Percentiles rank a stretch among this genome's conserved stretches.
phyloP scores from a whole-genome alignment of 352 stramenopile species.

The Peronospora belbahrii region DNA sequence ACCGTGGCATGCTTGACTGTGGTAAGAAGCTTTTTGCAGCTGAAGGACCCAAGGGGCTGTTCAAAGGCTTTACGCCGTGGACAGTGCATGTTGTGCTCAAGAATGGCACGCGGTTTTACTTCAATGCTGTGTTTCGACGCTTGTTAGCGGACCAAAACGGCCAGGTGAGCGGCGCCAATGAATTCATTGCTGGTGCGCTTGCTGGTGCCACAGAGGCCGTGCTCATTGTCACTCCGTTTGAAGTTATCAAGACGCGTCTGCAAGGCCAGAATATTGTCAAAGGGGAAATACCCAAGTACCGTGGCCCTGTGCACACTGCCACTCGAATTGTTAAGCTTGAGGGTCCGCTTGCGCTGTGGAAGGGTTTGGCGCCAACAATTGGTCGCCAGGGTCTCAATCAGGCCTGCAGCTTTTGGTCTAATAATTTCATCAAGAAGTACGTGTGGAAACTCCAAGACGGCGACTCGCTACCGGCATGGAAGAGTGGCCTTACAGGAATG shows the following conservation, averaged over 20 bases:
- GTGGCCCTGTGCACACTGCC: slow-evolving; percentile 87
- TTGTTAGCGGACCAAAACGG: slow-evolving; percentile 70
- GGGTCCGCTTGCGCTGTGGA: slow-evolving; percentile 92
- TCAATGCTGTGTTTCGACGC: slow-evolving; percentile 79
- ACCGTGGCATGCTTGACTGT: slow-evolving; percentile 83
- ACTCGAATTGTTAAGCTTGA: slow-evolving; percentile 91
- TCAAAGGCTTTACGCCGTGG: slow-evolving; percentile 86
- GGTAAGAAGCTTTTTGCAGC: slow-evolving; percentile 70
- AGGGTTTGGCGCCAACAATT: slow-evolving; percentile 93
- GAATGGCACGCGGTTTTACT: slow-evolving; percentile 88
- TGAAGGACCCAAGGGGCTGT: slow-evolving; percentile 72
- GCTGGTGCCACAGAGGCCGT: slow-evolving; percentile 93
- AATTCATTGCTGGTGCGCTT: slow-evolving; percentile 86
- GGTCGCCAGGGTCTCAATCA: slow-evolving; percentile 97
- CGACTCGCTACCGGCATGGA: slow-evolving; percentile 87
- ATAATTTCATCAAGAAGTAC: slow-evolving; percentile 90
- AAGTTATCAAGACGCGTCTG: slow-evolving; percentile 98
- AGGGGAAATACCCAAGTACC: slow-evolving; percentile 80
- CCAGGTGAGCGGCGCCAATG: slow-evolving; percentile 69
- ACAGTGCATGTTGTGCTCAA: slow-evolving; percentile 84
- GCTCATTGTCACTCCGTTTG: slow-evolving; percentile 95
- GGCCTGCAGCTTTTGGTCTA: slow-evolving; percentile 96
- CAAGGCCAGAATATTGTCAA: slow-evolving; percentile 88
- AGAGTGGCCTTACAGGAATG: slow-evolving; percentile 92
- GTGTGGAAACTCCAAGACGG: slow-evolving; percentile 82